phyloP scores from a whole-genome alignment of 805 yeast genomes.

The Zygosaccharomyces gambellarensis region DNA sequence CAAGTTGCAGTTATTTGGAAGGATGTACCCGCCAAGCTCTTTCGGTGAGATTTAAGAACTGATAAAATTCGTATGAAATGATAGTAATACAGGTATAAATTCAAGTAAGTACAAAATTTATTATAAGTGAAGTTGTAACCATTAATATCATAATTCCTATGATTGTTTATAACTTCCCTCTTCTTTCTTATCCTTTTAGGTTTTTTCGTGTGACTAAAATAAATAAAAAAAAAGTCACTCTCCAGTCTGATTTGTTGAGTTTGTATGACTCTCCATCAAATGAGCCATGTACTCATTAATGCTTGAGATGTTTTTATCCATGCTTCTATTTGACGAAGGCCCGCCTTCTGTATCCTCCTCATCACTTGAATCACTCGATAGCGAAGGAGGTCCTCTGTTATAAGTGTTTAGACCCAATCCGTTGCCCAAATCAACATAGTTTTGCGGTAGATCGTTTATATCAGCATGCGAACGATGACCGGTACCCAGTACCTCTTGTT shows the following conservation, averaged over 20 bases:
- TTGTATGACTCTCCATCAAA: constrained; percentile 21
- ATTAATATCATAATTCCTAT: not conserved
- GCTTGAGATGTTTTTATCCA: constrained; percentile 14
- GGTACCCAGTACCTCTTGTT: not conserved
- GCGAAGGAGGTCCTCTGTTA: constrained; percentile 38
- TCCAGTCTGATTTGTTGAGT: constrained; percentile 9
- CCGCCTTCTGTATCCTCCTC: constrained; percentile 22
- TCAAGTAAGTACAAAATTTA: not conserved
- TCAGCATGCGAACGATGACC: constrained; percentile 11
- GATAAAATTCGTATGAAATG: not conserved
- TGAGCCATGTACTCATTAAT: constrained; percentile 28
- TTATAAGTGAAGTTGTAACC: not conserved
- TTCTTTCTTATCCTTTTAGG: too few species aligned
- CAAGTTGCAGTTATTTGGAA: not conserved
- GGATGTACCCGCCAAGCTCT: constrained; percentile 5
- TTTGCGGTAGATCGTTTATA: constrained; percentile 12
- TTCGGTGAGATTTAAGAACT: not conserved
- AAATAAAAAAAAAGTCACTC: not conserved
- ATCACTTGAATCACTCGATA: constrained; percentile 34
- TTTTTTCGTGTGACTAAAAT: too few species aligned
- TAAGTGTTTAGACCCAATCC: constrained; percentile 35
- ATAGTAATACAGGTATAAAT: not conserved
- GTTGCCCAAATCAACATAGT: constrained; percentile 32
- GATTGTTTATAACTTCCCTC: too few species aligned
- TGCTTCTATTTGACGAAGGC: constrained; percentile 15